Conservation (phyloP, 2,329 filamentous ascomycete species). For the Verticillium zaregamsianum region DNA sequence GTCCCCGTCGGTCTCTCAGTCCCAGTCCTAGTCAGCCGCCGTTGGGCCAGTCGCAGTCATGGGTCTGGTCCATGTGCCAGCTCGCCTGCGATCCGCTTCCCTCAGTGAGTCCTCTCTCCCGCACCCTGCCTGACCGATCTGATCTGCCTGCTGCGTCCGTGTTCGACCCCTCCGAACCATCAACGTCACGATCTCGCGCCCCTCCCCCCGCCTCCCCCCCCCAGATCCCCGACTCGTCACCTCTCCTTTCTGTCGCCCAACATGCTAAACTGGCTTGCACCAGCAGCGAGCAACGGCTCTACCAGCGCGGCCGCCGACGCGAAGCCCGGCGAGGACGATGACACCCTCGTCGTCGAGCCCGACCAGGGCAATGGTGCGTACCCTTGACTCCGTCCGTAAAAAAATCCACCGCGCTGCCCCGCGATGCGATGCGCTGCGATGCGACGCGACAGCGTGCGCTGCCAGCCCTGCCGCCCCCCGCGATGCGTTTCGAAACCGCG, state of each 20-base stretch:
- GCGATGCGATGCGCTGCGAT: neutral
- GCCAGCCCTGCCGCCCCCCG: neutral
- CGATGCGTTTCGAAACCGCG: neutral
- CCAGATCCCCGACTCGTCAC: neutral
- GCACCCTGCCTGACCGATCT: neutral
- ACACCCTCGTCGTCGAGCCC: conserved; percentile 79
- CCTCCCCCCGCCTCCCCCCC: conserved; percentile 13
- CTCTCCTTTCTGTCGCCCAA: conserved; percentile 1
- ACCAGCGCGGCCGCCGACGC: conserved; percentile 49
- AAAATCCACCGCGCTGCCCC: neutral
- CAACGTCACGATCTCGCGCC: conserved; percentile 8
- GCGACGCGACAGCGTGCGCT: neutral
- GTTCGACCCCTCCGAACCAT: neutral
- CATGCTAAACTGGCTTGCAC: conserved; percentile 39
- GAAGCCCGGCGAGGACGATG: conserved; percentile 52
- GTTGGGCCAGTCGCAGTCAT: conserved; percentile 13
- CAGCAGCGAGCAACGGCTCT: conserved; percentile 42
- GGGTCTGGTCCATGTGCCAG: conserved; percentile 17
- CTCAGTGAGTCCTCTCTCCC: conserved; percentile 4
- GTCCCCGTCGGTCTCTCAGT: too few relatives aligned
- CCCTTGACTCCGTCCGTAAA: neutral
- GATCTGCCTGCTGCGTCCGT: too few relatives aligned
- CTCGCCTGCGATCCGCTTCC: conserved; percentile 4
- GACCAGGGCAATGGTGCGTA: conserved; percentile 88
- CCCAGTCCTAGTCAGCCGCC: neutral